These are phyloP conservation scores for Mucor piriformis DNA, from an alignment of 371 early-diverging fungal species.

Conservation along the genomic window DNA sequence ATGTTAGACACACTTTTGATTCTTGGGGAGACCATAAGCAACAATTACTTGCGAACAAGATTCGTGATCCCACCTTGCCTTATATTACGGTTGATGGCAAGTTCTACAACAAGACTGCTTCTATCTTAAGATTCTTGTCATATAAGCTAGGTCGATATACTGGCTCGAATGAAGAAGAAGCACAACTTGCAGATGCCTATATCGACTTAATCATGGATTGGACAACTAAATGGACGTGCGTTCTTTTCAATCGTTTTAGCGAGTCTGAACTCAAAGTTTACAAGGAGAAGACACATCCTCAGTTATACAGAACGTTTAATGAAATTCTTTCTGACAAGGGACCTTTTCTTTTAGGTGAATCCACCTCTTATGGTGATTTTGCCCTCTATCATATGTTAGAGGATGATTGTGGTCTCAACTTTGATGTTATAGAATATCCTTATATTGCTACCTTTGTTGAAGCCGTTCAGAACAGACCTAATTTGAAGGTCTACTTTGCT, in stretches of 20 bases:
- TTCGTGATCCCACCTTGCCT: slow-evolving; percentile 25
- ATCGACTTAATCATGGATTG: slow-evolving; percentile 23
- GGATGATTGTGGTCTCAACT: slow-evolving; percentile 6
- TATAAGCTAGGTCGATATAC: slow-evolving; percentile 31
- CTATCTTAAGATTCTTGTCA: slow-evolving; percentile 27
- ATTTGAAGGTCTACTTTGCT: slow-evolving; percentile 14
- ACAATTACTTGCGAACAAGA: slow-evolving; percentile 5
- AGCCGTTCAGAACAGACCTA: slow-evolving; percentile 19
- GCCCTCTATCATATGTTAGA: slow-evolving; percentile 23
- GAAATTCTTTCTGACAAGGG: slow-evolving; percentile 18
- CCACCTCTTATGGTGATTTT: slow-evolving; percentile 37
- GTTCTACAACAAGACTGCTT: slow-evolving; percentile 21
- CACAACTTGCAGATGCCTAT: slow-evolving; percentile 22
- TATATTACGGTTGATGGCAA: slow-evolving; percentile 29
- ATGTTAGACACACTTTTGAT: slow-evolving; percentile 11
- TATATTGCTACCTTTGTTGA: slow-evolving; percentile 11
- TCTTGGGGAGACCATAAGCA: slow-evolving; percentile 23
- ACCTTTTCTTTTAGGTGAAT: slow-evolving; percentile 30
- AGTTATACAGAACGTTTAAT: slow-evolving; percentile 4
- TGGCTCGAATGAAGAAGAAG: slow-evolving; percentile 27
- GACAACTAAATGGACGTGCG: background rate
- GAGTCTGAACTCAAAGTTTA: slow-evolving; percentile 15
- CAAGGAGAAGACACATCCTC: background rate
- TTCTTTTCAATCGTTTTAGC: background rate
- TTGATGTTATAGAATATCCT: slow-evolving; percentile 4